A percentile compares a stretch with the other conserved stretches of the same genome.
These are phyloP conservation scores for Pycnococcus provasolii DNA, from an alignment of 139 green algal species.

Conservation along the genomic window DNA sequence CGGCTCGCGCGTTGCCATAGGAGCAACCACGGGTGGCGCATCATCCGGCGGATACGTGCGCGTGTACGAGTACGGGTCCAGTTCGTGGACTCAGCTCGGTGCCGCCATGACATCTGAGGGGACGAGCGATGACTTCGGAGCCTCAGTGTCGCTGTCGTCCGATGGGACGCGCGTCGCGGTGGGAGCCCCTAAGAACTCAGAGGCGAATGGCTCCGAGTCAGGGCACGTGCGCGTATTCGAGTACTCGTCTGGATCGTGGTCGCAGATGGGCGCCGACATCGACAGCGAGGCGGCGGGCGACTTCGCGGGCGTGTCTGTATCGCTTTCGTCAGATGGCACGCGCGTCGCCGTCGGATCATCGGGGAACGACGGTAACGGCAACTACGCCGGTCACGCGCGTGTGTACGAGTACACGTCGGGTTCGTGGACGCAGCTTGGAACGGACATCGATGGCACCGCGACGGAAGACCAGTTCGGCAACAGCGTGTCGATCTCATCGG, in stretches of 20 bases:
- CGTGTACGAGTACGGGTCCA: too few species aligned
- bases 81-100: too few species aligned
- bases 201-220: neutral
- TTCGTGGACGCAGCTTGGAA: neutral
- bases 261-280: slow-evolving; percentile 1
- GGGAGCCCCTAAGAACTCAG: neutral
- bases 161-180: neutral
- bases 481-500: neutral
- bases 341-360: neutral
- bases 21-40: neutral
- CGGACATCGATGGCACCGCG: neutral
- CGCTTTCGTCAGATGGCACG: neutral
- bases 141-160: too few species aligned
- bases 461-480: neutral
- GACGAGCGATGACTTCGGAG: too few species aligned
- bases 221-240: slow-evolving; percentile 1
- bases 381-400: slow-evolving; percentile 2
- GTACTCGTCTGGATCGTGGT: neutral
- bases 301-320: neutral
- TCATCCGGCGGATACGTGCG: neutral
- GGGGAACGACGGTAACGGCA: slow-evolving; percentile 1
- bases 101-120: too few species aligned
- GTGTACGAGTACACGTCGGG: neutral
- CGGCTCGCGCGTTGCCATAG: neutral
- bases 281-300: neutral